Evolutionary conservation across 2,329 filamentous ascomycete genomes (phyloP).

Genomic region (Fusarium sp.): DNA sequence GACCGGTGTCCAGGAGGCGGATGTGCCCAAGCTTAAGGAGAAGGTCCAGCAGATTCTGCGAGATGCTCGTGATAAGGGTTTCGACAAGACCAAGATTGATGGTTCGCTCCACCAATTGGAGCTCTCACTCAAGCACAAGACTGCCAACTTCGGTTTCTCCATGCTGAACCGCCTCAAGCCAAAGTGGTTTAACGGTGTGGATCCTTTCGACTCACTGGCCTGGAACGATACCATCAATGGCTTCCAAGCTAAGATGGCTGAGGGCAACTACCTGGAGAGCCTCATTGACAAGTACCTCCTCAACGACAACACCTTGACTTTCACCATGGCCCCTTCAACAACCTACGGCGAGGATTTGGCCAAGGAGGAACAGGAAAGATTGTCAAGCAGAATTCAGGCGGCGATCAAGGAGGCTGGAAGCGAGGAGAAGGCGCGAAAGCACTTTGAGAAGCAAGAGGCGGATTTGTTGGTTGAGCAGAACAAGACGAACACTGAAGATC

Average conservation of each 20-base stretch:
- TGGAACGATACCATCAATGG: slow-evolving; percentile 90
- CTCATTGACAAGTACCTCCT: slow-evolving; percentile 91
- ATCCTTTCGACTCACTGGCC: slow-evolving; percentile 89
- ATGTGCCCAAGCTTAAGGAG: slow-evolving; percentile 80
- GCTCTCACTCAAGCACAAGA: slow-evolving; percentile 94
- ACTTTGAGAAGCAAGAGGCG: slow-evolving; percentile 81
- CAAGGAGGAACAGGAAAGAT: slow-evolving; percentile 78
- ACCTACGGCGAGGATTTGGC: slow-evolving; percentile 79
- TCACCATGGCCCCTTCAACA: slow-evolving; percentile 91
- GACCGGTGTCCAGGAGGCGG: slow-evolving; percentile 85
- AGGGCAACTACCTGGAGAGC: slow-evolving; percentile 83
- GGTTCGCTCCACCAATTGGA: slow-evolving; percentile 95
- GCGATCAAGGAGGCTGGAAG: slow-evolving; percentile 75
- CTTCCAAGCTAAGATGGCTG: slow-evolving; percentile 81
- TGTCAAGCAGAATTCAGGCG: slow-evolving; percentile 79
- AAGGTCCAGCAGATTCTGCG: slow-evolving; percentile 78
- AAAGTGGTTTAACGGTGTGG: slow-evolving; percentile 94
- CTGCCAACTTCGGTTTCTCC: slow-evolving; percentile 91
- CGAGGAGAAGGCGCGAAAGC: slow-evolving; percentile 75
- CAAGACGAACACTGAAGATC: slow-evolving; percentile 83
- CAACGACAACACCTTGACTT: slow-evolving; percentile 86
- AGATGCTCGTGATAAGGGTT: slow-evolving; percentile 78
- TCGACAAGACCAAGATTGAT: slow-evolving; percentile 90
- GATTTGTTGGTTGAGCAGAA: slow-evolving; percentile 85
- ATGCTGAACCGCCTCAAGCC: slow-evolving; percentile 89